Percentiles rank a stretch among this genome's conserved stretches.
Evolutionary conservation across 352 stramenopile species (phyloP).

Genomic region (Blastocystis sp.): DNA sequence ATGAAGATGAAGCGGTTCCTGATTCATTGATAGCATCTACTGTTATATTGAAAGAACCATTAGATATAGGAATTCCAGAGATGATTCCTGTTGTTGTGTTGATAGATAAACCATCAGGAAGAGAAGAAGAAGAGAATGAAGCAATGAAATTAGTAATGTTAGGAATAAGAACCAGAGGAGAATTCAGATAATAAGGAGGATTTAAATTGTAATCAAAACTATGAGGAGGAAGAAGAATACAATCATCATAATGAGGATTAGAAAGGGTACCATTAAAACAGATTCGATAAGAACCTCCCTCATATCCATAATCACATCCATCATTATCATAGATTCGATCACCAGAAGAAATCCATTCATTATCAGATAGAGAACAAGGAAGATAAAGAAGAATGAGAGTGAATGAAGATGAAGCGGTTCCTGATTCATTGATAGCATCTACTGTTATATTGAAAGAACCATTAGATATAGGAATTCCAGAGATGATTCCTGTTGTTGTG

Average conservation of each 20-base stretch:
- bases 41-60: neutral
- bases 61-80: neutral
- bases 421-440: neutral
- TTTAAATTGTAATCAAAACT: neutral
- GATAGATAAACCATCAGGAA: neutral
- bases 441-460: neutral
- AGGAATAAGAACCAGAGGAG: neutral
- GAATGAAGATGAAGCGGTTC: neutral
- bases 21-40: neutral
- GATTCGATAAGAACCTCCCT: neutral
- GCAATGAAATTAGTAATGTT: neutral
- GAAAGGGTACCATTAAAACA: conserved; percentile 13
- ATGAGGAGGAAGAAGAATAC: neutral
- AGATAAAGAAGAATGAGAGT: neutral
- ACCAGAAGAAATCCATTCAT: neutral
- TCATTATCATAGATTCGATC: neutral
- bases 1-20: neutral
- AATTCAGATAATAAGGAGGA: neutral
- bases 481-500: neutral
- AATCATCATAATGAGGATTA: neutral
- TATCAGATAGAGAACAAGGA: neutral
- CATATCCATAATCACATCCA: neutral
- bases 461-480: conserved; percentile 7
- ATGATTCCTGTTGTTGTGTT: neutral
- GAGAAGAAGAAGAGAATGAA: neutral